Evolutionary conservation across 495 filamentous ascomycete species (phyloP), one percentile per base, ranked within the genome.

Genomic region (Aspergillus taichungensis): DNA sequence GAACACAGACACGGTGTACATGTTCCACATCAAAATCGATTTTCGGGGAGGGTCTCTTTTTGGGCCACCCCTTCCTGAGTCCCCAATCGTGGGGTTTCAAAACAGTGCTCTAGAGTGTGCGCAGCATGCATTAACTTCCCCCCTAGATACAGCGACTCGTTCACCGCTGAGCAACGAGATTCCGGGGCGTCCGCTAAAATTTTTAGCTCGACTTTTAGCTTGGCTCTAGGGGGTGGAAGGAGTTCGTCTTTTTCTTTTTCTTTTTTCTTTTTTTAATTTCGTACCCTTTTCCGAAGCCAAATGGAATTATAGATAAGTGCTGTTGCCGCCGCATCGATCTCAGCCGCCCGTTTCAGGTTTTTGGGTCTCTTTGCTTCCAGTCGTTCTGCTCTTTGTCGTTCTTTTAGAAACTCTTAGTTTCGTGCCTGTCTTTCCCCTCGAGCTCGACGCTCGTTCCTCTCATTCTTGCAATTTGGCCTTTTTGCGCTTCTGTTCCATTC

Each of bases 141-240:
- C 30, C 39, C 30, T 45, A 42, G 43, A 34, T 14, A 14, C 18
- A 12, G 37, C 37, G 40, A 46, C 52, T 47, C 52, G 46, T 58
- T 59, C 57, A 63, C 56, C 61, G 57, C 66, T 62, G 57, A 54
- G 57, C 52, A 61, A 61, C 60, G 47, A 58, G 56, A 66, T 57
- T 62, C 60, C 54, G 39, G 43, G 47, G 52, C 47, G 27, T 38
- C 28, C 35, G 9, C 30, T 43, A 33, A 45, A 30, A 29, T 42
- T 38, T 40, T 49, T 53, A 53, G 18, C 18, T 24, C 18, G 18
- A 24, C 18, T 24, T 24, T 24, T 24, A 24, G 18, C 18, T 24
- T 24, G 18, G 4, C 18, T 24, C 18, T 24, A 24, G 18, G 18
- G 18, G 18, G 18, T 24, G 18, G 18, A 24, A 24, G 18, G 18